phyloP scores from a whole-genome alignment of 805 yeast species.

The Starmerella davenportii region DNA sequence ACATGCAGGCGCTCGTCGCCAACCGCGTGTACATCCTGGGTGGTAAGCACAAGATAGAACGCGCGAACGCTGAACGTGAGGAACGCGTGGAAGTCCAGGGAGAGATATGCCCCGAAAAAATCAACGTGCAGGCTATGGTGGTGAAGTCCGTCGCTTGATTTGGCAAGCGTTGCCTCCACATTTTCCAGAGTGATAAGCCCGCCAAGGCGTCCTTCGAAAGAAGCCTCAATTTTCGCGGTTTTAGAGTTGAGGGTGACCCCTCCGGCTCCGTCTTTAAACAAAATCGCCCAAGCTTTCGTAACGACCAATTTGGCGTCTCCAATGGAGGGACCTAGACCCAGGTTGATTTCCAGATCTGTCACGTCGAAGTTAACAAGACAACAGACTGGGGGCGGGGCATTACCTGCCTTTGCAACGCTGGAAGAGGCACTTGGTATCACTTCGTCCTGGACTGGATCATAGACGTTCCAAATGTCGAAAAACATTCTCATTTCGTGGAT shows the following conservation, averaged over 20 bases:
- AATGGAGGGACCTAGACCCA: constrained; percentile 70
- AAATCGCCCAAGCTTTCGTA: constrained; percentile 29
- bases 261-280: neutral
- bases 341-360: constrained; percentile 32
- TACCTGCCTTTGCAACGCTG: neutral
- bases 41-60: constrained; percentile 40
- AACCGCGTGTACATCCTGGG: constrained; percentile 30
- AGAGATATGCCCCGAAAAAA: constrained; percentile 38
- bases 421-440: neutral
- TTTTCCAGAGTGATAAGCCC: constrained; percentile 40
- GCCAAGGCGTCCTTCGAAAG: constrained; percentile 62
- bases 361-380: constrained; percentile 48
- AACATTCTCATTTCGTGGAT: constrained; percentile 73
- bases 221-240: constrained; percentile 24
- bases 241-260: neutral
- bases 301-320: constrained; percentile 43
- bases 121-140: constrained; percentile 30
- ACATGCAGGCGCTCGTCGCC: constrained; percentile 37
- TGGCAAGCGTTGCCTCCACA: constrained; percentile 39
- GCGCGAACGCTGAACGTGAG: constrained; percentile 38
- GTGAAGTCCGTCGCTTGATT: neutral
- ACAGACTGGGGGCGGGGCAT: neutral
- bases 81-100: constrained; percentile 77
- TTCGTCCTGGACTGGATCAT: constrained; percentile 1
- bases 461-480: constrained; percentile 16